Percentiles rank a stretch among this genome's conserved stretches.
phyloP scores from a whole-genome alignment of 2,329 filamentous ascomycete genomes.

The Xylaria sp. region DNA sequence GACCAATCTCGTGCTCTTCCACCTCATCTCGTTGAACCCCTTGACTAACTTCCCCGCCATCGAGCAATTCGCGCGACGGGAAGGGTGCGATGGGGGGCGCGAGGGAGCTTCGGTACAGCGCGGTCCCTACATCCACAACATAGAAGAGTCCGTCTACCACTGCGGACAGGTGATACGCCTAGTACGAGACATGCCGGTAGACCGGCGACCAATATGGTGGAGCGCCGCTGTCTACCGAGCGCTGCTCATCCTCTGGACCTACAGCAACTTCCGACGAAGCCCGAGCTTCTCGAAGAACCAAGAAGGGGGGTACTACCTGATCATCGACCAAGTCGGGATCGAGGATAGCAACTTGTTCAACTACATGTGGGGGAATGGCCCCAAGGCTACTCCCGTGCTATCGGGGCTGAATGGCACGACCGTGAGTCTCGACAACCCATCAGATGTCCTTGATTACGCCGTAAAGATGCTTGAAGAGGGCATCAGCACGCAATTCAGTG shows the following conservation, averaged over 20 bases:
- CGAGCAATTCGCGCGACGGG: conserved; percentile 72
- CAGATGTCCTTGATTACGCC: conserved; percentile 55
- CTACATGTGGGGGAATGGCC: conserved; percentile 55
- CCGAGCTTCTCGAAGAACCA: conserved; percentile 51
- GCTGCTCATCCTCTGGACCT: conserved; percentile 70
- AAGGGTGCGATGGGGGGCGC: conserved; percentile 66
- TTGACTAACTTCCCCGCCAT: conserved; percentile 75
- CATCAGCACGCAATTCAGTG: conserved; percentile 56
- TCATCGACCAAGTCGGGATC: conserved; percentile 56
- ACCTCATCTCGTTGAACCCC: conserved; percentile 76
- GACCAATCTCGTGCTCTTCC: conserved; percentile 75
- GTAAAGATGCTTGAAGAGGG: conserved; percentile 55
- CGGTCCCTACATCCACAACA: conserved; percentile 71
- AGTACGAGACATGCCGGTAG: conserved; percentile 67
- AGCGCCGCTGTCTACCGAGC: conserved; percentile 76
- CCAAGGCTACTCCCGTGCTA: conserved; percentile 53
- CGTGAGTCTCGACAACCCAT: conserved; percentile 53
- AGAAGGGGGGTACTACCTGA: conserved; percentile 40
- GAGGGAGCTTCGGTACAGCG: conserved; percentile 64
- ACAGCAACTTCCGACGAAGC: conserved; percentile 66
- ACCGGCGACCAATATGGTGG: conserved; percentile 76
- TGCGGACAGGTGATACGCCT: conserved; percentile 74
- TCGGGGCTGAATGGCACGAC: conserved; percentile 50
- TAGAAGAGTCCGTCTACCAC: conserved; percentile 73
- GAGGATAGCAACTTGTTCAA: conserved; percentile 54